Percentiles rank a stretch among this genome's conserved stretches.
Evolutionary conservation across 192 early-diverging fungal genomes (phyloP).

Genomic region (Coemansia guatemalensis): DNA sequence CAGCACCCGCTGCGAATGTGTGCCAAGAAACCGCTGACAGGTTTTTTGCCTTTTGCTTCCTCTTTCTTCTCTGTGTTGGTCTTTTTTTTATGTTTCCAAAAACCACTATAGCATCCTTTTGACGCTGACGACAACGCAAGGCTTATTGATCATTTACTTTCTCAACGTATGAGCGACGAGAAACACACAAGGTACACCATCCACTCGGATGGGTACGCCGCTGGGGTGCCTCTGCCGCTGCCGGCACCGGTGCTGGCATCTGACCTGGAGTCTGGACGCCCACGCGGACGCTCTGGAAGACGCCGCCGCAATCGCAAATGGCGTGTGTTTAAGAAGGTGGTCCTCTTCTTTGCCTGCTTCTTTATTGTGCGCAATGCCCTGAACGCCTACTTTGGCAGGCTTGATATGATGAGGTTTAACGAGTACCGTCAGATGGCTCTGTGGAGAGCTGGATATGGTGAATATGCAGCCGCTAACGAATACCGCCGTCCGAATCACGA

Average conservation of each 20-base stretch:
- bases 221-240: slow-evolving; percentile 4
- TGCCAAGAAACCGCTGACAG: not conserved
- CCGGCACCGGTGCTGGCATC: slow-evolving; percentile 7
- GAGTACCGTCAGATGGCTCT: not conserved
- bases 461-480: not conserved
- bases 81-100: slow-evolving; percentile 5
- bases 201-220: slow-evolving; percentile 24
- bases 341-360: slow-evolving; percentile 6
- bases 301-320: slow-evolving; percentile 1
- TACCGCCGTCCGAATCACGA: not conserved
- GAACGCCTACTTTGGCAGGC: not conserved
- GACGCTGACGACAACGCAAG: not conserved
- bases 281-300: slow-evolving; percentile 16
- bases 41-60: not conserved
- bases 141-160: slow-evolving; percentile 5
- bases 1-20: not conserved
- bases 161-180: slow-evolving; percentile 38
- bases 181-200: slow-evolving; percentile 31
- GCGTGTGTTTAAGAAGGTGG: not conserved
- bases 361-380: not conserved
- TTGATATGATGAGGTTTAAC: not conserved
- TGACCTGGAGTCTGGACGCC: slow-evolving; percentile 37
- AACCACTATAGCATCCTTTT: not conserved
- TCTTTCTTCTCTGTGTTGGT: slow-evolving; percentile 4
- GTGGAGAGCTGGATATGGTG: not conserved